Base-by-base conservation (phyloP, 805 yeast genomes). In the Yamadazyma ubonensis region DNA sequence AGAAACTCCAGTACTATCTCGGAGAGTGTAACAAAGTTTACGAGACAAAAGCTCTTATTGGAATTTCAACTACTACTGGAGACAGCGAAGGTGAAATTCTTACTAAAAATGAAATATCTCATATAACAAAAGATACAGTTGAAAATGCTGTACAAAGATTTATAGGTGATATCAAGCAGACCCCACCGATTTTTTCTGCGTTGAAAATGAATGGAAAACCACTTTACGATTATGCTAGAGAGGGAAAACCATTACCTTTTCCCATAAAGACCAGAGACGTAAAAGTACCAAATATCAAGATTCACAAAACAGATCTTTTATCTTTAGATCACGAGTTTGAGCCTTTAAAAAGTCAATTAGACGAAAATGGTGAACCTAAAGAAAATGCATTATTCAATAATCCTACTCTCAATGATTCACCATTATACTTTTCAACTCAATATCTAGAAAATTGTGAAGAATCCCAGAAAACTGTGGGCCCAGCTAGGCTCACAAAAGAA, bases 131-230 rank as follows among this genome's bases (percentile, higher is more conserved):
- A 46, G 82, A 76, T 2, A 57, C 71, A 32, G 61, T 90, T 9
- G 63, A 63, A 9, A 55, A 62, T 2, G 69, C 81, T 0, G 75
- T 78, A 17, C 66, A 65, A 5, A 81, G 81, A 60, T 89, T 93
- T 55, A 66, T 79, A n/a, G 99, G 98, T 0, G 74, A 79, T 11
- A 66, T 90, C 38, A 74, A 74, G 50, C 99, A 93, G 62, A 83
- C 95, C 0, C 99, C 99, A 9, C 99, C 99, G 0, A 83, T 93
- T 10, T 93, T 79, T 60, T 86, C 96, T 12, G 99, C 99, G 0
- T 67, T 95, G 43, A 91, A 91, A 57, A 84, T 95, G 81, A 82
- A 88, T 55, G 99, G 99, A 12, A 88, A 82, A 63, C 95, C 96
- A 3, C 66, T 95, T 34, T 89, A 95, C 57, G 96, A 91, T 53